These are phyloP conservation scores for Penicillium steckii DNA, from an alignment of 495 filamentous ascomycete species.

Conservation along the genomic window DNA sequence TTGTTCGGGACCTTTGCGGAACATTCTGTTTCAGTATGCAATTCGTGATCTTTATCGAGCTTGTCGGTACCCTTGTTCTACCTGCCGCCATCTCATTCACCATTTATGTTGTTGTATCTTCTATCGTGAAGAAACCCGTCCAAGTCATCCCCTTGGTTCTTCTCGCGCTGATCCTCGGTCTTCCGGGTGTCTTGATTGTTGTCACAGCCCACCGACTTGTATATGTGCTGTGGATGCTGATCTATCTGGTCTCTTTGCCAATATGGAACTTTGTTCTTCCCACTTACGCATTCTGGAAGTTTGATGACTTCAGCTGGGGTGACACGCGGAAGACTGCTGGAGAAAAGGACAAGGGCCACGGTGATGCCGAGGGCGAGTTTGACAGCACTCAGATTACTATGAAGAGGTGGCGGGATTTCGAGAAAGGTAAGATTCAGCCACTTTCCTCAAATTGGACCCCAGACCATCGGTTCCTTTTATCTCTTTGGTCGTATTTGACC, in stretches of 20 bases:
- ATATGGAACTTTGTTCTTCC: conserved; percentile 98
- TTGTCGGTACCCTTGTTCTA: conserved; percentile 90
- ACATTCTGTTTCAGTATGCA: conserved; percentile 99
- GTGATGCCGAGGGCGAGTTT: conserved; percentile 92
- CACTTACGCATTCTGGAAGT: conserved; percentile 97
- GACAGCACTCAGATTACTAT: conserved; percentile 98
- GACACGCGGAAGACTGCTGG: conserved; percentile 95
- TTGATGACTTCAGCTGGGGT: conserved; percentile 99
- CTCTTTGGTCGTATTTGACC: not conserved
- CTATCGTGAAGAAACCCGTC: conserved; percentile 77
- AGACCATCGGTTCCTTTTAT: not conserved
- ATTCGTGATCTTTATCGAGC: conserved; percentile 94
- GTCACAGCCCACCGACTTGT: conserved; percentile 93
- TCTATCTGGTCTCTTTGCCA: conserved; percentile 90
- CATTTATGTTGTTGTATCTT: conserved; percentile 89
- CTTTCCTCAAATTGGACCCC: not conserved
- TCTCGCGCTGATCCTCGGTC: conserved; percentile 86
- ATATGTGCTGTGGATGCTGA: conserved; percentile 95
- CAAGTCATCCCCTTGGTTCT: conserved; percentile 92
- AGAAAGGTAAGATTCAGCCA: conserved; percentile 57
- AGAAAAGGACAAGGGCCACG: conserved; percentile 80
- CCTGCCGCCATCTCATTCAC: conserved; percentile 97
- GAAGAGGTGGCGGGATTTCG: conserved; percentile 97
- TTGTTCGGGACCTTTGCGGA: conserved; percentile 94
- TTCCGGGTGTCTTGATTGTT: conserved; percentile 90